These are phyloP conservation scores for Saraca asoca DNA, from an alignment of 331 rosid species.

Conservation along the genomic window DNA sequence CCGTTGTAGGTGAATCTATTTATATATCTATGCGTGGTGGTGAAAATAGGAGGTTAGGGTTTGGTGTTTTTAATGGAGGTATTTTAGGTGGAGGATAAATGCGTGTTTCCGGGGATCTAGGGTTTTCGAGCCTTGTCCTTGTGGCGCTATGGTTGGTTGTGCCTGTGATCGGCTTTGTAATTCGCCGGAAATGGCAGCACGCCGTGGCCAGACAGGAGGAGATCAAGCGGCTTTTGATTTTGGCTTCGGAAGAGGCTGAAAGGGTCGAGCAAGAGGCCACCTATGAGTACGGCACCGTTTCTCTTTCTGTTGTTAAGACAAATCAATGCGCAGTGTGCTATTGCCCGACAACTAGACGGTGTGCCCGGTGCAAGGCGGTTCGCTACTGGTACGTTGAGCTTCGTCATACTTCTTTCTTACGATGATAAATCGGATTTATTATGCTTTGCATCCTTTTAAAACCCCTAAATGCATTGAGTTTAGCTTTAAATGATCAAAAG, in stretches of 20 bases:
- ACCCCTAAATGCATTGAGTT: background rate
- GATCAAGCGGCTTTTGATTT: constrained; percentile 71
- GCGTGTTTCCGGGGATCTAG: constrained; percentile 77
- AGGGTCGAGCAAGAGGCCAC: constrained; percentile 77
- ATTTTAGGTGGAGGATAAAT: constrained; percentile 64
- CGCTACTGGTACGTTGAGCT: constrained; percentile 72
- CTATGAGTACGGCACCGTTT: constrained; percentile 34
- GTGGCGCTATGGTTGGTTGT: constrained; percentile 46
- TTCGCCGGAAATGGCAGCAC: constrained; percentile 65
- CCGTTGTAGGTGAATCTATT: constrained; percentile 19
- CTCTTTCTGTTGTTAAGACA: constrained; percentile 28
- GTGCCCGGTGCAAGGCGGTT: constrained; percentile 80
- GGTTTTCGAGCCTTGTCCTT: constrained; percentile 76
- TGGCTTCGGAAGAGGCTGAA: constrained; percentile 76
- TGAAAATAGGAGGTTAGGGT: constrained; percentile 44
- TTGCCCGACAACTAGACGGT: constrained; percentile 71
- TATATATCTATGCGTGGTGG: constrained; percentile 51
- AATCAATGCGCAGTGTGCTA: constrained; percentile 75
- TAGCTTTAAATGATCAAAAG: background rate
- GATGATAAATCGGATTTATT: background rate
- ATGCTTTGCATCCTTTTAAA: background rate
- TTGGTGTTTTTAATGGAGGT: constrained; percentile 52
- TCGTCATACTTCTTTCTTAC: background rate
- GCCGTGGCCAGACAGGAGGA: constrained; percentile 72
- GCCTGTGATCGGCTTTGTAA: constrained; percentile 53